Evolutionary conservation across 2,329 filamentous ascomycete genomes (phyloP), one percentile per base, ranked within the genome.

Genomic region (Sporothrix schenckii): DNA sequence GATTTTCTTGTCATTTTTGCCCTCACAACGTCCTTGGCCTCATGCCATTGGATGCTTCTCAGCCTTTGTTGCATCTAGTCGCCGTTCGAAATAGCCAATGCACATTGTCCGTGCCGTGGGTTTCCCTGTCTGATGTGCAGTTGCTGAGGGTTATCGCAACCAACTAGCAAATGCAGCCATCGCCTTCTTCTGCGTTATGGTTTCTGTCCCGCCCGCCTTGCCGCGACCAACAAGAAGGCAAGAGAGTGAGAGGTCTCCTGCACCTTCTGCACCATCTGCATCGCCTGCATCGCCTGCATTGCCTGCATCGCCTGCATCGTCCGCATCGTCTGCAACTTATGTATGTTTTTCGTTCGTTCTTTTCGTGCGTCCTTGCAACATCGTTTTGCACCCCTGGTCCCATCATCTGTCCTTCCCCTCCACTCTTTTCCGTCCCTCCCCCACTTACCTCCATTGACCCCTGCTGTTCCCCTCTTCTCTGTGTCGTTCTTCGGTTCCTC

Each of bases 391-490:
- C 61, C 24, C 44, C 47, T 65, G 44, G 14, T 63, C 58, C 58
- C 41, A 34, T 65, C 44, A 10, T 49, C 61, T 4, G 24, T 16
- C n/a, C 1, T 41, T 44, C 54, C 30, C 27, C 54, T 50, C 61
- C 44, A 65, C 61, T 50, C 61, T 50, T 49, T 63, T 50, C 44
- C 61, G 44, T 63, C 58, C 39, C 58, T 60, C 39, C 39, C 58
- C 39, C 58, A 41, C 56, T n/a, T 16, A 27, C 54, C 54, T 39
- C n/a, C n/a, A 14, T 16, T 30, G 58, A 30, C 21, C 41, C 41
- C 61, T 49, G 61, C 44, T 44, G 16, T 11, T 34, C 61, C 41
- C 41, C 61, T 50, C 61, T 50, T 41, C 54, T n/a, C 47, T 34
- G 34, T 34, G 34, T 34, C 13, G 24, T 34, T 56, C 24, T 27